Conservation (phyloP, 768 basidiomycete genomes). For the Polyporus arcularius region DNA sequence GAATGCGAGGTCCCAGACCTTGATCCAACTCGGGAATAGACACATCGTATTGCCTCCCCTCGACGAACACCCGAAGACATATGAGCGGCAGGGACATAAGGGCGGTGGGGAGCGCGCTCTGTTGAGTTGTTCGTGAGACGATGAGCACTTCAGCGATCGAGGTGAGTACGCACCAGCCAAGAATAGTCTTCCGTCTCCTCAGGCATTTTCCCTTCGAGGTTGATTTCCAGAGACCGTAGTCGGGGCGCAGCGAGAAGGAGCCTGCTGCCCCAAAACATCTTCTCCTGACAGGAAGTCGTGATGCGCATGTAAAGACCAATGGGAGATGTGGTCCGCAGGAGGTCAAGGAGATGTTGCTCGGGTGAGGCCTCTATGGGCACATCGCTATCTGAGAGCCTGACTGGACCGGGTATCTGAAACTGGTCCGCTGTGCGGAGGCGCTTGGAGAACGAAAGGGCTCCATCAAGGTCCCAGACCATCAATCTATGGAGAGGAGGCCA, state of each 20-base stretch:
- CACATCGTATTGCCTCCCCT: neutral
- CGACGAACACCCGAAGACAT: neutral
- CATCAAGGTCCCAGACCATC: neutral
- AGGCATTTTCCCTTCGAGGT: neutral
- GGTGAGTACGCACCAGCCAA: neutral
- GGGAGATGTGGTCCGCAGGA: slow-evolving; percentile 7
- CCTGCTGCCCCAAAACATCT: too few species aligned
- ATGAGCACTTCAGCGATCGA: too few species aligned
- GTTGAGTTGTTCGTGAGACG: too few species aligned
- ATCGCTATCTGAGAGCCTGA: neutral
- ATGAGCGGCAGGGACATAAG: neutral
- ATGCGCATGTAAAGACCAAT: slow-evolving; percentile 1
- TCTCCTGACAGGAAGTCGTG: neutral
- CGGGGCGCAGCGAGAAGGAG: neutral
- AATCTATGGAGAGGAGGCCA: slow-evolving; percentile 3
- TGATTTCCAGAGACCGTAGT: slow-evolving; percentile 1
- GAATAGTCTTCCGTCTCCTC: neutral
- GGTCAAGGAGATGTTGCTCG: neutral
- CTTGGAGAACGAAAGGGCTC: neutral
- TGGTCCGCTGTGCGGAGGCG: neutral
- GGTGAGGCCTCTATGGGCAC: neutral
- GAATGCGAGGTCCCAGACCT: neutral
- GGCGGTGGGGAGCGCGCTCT: neutral
- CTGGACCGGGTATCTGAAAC: neutral
- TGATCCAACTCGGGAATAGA: neutral